Conservation (phyloP, 495 filamentous ascomycete species). For the Bacidia gigantensis region DNA sequence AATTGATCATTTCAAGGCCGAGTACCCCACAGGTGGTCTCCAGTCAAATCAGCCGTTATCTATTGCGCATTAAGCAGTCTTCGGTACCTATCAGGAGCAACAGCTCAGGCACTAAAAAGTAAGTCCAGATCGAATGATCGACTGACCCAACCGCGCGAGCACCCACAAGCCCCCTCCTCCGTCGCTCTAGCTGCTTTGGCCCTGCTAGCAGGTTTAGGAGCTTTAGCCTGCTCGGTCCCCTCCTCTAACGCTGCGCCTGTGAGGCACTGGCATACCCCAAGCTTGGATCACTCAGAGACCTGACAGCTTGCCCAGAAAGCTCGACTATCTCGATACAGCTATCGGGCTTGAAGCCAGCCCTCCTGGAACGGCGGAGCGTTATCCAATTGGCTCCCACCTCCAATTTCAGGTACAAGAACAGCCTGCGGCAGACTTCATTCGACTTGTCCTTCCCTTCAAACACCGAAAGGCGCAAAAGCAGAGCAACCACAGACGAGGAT, state of each 20-base stretch:
- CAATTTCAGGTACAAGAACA: not conserved
- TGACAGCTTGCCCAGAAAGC: not conserved
- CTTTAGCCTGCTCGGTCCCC: not conserved
- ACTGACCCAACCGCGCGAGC: no score
- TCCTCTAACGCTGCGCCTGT: slow-evolving; percentile 4
- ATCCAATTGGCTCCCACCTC: slow-evolving; percentile 2
- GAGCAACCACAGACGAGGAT: not conserved
- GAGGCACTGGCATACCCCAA: slow-evolving; percentile 1
- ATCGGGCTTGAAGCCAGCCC: not conserved
- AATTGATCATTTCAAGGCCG: not conserved
- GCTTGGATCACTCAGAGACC: slow-evolving; percentile 4
- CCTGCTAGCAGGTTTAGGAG: not conserved
- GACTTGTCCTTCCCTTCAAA: not conserved
- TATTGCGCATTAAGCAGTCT: not conserved
- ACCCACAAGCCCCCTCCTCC: not conserved
- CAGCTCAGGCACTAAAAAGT: not conserved
- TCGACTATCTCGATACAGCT: not conserved
- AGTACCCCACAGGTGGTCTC: not conserved
- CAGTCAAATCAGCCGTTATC: not conserved
- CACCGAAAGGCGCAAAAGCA: not conserved
- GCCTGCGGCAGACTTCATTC: not conserved
- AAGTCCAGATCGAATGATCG: slow-evolving; percentile 7
- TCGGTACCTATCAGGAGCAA: not conserved
- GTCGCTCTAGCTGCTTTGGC: not conserved
- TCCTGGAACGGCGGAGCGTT: not conserved